Conservation (phyloP, 2,329 filamentous ascomycete genomes). For the Alternaria dauci region DNA sequence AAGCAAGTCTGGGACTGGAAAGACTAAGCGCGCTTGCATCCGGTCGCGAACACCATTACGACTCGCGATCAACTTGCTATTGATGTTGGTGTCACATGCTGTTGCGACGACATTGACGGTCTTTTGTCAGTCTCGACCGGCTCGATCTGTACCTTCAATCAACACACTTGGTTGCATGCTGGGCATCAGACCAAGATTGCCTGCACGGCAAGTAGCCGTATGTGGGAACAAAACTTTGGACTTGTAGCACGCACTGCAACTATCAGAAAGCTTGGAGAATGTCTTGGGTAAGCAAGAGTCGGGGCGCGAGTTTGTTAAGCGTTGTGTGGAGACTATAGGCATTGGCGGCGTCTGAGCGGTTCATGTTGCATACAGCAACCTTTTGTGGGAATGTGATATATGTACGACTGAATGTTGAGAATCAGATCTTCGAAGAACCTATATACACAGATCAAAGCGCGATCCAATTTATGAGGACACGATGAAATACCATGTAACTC, state of each 20-base stretch:
- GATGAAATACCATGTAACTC: background rate
- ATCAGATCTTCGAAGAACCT: background rate
- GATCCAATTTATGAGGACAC: background rate
- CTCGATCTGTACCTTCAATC: conserved; percentile 10
- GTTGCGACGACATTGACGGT: conserved; percentile 18
- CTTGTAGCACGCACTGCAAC: conserved; percentile 20
- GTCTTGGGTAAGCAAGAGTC: conserved; percentile 12
- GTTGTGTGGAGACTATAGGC: conserved; percentile 17
- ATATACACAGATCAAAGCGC: background rate
- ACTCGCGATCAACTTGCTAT: background rate
- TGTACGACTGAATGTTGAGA: conserved; percentile 12
- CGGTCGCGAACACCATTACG: conserved; percentile 1
- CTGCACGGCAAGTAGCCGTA: background rate
- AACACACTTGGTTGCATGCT: conserved; percentile 42
- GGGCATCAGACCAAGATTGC: conserved; percentile 39
- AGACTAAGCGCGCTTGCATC: conserved; percentile 56
- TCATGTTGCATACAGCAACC: conserved; percentile 34
- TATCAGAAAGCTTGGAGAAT: background rate
- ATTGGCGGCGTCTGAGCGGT: conserved; percentile 43
- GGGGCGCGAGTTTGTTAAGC: background rate
- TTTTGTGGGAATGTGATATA: conserved; percentile 23
- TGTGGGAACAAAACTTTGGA: background rate
- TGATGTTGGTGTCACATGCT: conserved; percentile 1
- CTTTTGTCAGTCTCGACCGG: conserved; percentile 26
- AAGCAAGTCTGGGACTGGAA: conserved; percentile 98